Base-by-base conservation (phyloP, 306 rosid species). In the Aeschynomene evenia region DNA sequence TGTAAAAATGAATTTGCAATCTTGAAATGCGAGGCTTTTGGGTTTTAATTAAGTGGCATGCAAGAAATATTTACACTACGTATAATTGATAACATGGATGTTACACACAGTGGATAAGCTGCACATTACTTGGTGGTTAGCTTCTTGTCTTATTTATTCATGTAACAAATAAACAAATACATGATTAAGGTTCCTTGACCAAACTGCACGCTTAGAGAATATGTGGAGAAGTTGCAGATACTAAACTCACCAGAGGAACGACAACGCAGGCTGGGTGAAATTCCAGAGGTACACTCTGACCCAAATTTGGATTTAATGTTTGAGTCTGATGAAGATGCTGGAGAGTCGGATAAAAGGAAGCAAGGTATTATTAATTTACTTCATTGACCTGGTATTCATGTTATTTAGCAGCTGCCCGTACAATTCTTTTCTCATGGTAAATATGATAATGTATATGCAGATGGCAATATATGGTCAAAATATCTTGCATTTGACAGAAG, bases 171-270 rank as follows among this genome's bases (percentile, higher is more conserved):
- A 56, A 26, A 37, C 51, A 45, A 67, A 71, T 34, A 56, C 68
- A 54, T 65, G 68, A 58, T 67, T 20, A 62, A 68, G 60, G 71
- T 82, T 87, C 95, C 97, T 94, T 94, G 79, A 94, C 97, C 68
- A 55, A 82, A 75, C 57, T 79, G 72, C 72, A 94, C 93, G 79
- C 81, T 81, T 21, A 81, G 82, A 85, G 95, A 88, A 66, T 81
- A 74, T 13, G 89, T 75, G 78, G 97, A 85, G 86, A 89, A 82
- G 74, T 80, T 94, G 80, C 92, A 85, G 79, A 82, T 70, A 70
- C 79, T 91, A 70, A 86, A 77, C 73, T 91, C 92, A 9, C 84
- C 77, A 1, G 96, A 89, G 80, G 97, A 91, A 69, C 85, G 66
- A 10, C 90, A 85, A 60, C 82, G 81, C 73, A 87, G 95, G 85